A percentile compares a stretch with the other conserved stretches of the same genome.
Evolutionary conservation across 768 basidiomycete species (phyloP).

Genomic region (Tulasnella sp.): DNA sequence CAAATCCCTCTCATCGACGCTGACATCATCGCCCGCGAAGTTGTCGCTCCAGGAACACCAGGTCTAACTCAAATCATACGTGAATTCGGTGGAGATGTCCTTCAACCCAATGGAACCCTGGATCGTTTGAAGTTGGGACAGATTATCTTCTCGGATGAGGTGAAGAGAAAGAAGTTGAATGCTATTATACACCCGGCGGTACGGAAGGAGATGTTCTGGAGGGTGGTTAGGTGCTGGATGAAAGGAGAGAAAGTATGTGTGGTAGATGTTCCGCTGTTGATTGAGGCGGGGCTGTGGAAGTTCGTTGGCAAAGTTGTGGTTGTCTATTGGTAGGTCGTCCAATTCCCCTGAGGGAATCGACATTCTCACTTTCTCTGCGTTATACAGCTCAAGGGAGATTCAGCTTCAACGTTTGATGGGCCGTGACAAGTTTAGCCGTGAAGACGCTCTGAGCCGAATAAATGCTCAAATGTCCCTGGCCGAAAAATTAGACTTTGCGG

Average conservation of each 20-base stretch:
- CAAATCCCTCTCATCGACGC: conserved; percentile 85
- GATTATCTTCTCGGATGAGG: conserved; percentile 74
- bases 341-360: neutral
- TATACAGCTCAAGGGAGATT: conserved; percentile 61
- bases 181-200: conserved; percentile 87
- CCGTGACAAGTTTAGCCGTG: conserved; percentile 57
- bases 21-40: conserved; percentile 89
- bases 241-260: conserved; percentile 70
- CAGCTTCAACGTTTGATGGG: conserved; percentile 77
- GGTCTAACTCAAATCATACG: conserved; percentile 58
- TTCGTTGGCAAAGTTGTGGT: conserved; percentile 79
- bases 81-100: conserved; percentile 62
- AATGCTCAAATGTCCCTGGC: conserved; percentile 72
- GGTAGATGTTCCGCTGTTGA: conserved; percentile 84
- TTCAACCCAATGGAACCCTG: conserved; percentile 60
- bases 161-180: conserved; percentile 66
- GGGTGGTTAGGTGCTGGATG: conserved; percentile 63
- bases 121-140: conserved; percentile 76
- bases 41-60: conserved; percentile 85
- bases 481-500: conserved; percentile 76
- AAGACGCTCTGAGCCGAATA: conserved; percentile 67
- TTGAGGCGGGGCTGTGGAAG: conserved; percentile 80
- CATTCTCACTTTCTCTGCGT: neutral
- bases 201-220: conserved; percentile 63
- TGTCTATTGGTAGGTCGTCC: conserved; percentile 70